phyloP scores from a whole-genome alignment of 257 asterid genomes.

The Capsicum chinense region DNA sequence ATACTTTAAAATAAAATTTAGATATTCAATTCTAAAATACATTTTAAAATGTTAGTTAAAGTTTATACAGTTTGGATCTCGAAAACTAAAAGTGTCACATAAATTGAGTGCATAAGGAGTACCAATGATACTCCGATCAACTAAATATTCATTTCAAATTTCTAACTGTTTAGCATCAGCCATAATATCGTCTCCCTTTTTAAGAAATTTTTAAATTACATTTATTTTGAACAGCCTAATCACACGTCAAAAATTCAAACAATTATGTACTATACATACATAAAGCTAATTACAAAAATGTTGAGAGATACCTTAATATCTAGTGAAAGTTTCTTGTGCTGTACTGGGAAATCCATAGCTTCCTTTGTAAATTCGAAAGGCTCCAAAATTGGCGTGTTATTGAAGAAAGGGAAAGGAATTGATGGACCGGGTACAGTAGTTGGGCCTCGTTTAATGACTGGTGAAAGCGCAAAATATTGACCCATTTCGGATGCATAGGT shows the following conservation, averaged over 20 bases:
- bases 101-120: too few species aligned
- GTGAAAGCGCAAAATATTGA: not conserved
- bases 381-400: not conserved
- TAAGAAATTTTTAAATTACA: not conserved
- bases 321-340: slow-evolving; percentile 26
- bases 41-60: too few species aligned
- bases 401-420: not conserved
- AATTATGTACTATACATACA: not conserved
- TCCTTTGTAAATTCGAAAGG: not conserved
- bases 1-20: too few species aligned
- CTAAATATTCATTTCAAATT: not conserved
- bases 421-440: not conserved
- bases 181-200: not conserved
- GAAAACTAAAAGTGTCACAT: not conserved
- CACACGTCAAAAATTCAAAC: not conserved
- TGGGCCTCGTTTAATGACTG: not conserved
- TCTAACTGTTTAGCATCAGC: not conserved
- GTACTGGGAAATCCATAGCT: slow-evolving; percentile 28
- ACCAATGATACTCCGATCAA: not conserved
- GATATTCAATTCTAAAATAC: not conserved
- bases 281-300: not conserved
- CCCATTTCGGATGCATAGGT: too few species aligned
- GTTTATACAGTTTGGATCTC: not conserved
- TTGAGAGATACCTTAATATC: slow-evolving; percentile 26
- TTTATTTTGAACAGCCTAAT: not conserved